Evolutionary conservation across 352 stramenopile genomes (phyloP).

Genomic region (Pythium folliculosum): DNA sequence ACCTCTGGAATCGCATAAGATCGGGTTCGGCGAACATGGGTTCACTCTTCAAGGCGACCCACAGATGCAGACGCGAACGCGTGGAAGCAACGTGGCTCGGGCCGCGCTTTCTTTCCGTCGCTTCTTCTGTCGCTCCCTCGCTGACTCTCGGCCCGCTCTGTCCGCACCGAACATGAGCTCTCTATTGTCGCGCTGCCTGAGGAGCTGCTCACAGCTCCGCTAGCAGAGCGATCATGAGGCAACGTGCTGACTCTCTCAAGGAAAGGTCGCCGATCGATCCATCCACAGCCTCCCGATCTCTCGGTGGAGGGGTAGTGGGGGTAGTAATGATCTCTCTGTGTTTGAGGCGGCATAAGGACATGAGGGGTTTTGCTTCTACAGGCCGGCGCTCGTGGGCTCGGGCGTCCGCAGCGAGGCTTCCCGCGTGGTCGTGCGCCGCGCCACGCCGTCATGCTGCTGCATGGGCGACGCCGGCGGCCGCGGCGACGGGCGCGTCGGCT

Average conservation of each 20-base stretch:
- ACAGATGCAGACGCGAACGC: neutral
- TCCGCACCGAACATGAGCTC: neutral
- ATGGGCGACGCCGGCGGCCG: slow-evolving; percentile 13
- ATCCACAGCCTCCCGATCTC: neutral
- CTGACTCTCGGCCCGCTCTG: slow-evolving; percentile 1
- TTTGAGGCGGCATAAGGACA: neutral
- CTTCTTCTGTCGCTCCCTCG: slow-evolving; percentile 1
- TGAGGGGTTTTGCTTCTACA: neutral
- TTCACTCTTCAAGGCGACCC: slow-evolving; percentile 7
- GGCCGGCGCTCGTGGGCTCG: slow-evolving; percentile 18
- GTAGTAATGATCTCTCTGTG: neutral
- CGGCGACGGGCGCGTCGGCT: slow-evolving; percentile 29
- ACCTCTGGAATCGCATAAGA: slow-evolving; percentile 18
- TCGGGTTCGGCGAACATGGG: slow-evolving; percentile 11
- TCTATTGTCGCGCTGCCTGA: neutral
- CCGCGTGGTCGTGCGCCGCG: slow-evolving; percentile 11
- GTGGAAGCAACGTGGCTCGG: neutral
- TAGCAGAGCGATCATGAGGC: neutral
- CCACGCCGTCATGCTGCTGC: slow-evolving; percentile 8
- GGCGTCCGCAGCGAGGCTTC: slow-evolving; percentile 29
- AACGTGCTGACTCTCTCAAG: neutral
- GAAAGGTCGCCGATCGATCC: neutral
- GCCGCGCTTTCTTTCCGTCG: neutral
- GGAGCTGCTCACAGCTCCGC: too few species aligned
- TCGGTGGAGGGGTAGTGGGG: neutral